These are phyloP conservation scores for Penicillium canescens DNA, from an alignment of 495 filamentous ascomycete species.

Conservation along the genomic window DNA sequence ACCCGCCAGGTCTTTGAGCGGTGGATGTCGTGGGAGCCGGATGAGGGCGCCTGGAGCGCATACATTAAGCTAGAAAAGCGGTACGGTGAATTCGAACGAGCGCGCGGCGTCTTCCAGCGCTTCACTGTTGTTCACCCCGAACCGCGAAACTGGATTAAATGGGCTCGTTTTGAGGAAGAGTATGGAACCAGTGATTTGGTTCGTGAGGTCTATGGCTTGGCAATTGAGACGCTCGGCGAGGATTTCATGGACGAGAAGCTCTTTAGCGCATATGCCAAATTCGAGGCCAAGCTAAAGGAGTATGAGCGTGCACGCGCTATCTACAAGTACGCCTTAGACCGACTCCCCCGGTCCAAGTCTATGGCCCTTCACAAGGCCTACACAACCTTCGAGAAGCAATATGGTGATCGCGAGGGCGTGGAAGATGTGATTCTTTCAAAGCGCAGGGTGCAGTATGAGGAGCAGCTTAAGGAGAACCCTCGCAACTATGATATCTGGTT, in stretches of 20 bases:
- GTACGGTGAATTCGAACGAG: slow-evolving; percentile 85
- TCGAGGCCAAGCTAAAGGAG: slow-evolving; percentile 91
- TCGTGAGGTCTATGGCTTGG: slow-evolving; percentile 86
- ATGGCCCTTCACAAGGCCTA: slow-evolving; percentile 85
- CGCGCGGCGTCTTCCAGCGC: slow-evolving; percentile 81
- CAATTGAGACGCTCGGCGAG: slow-evolving; percentile 88
- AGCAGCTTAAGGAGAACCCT: slow-evolving; percentile 86
- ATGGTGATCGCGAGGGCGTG: slow-evolving; percentile 88
- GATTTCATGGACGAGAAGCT: slow-evolving; percentile 96
- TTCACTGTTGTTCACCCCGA: slow-evolving; percentile 95
- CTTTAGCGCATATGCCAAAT: slow-evolving; percentile 90
- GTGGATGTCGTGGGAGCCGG: slow-evolving; percentile 98
- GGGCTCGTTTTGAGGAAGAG: slow-evolving; percentile 96
- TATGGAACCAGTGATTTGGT: slow-evolving; percentile 87
- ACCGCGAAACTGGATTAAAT: slow-evolving; percentile 97
- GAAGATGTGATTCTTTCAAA: slow-evolving; percentile 97
- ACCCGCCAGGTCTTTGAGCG: slow-evolving; percentile 94
- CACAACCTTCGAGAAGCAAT: slow-evolving; percentile 98
- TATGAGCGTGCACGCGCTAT: slow-evolving; percentile 94
- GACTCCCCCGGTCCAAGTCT: slow-evolving; percentile 84
- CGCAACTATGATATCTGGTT: slow-evolving; percentile 97
- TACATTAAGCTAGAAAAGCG: slow-evolving; percentile 98
- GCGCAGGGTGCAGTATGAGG: slow-evolving; percentile 88
- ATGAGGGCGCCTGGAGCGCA: slow-evolving; percentile 91
- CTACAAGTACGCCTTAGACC: slow-evolving; percentile 94